phyloP scores from a whole-genome alignment of 345 rosid species.

The Bruguiera parviflora region DNA sequence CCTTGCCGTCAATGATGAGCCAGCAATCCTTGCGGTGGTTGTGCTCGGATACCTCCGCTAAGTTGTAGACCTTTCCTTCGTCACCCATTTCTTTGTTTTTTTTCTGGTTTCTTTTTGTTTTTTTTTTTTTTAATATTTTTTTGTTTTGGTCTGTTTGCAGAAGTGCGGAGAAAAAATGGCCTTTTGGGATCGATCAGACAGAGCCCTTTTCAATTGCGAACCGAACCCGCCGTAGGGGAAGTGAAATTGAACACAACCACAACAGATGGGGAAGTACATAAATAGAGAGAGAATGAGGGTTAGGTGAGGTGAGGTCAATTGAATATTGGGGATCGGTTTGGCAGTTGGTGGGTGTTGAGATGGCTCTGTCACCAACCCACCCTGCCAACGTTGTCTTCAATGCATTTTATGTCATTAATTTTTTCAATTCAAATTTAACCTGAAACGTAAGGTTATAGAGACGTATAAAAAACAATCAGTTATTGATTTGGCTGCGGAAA shows the following conservation, averaged over 20 bases:
- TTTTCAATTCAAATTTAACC: too few species aligned
- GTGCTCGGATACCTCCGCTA: slow-evolving; percentile 76
- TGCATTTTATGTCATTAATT: too few species aligned
- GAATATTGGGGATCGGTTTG: not conserved
- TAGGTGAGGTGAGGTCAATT: slow-evolving; percentile 1
- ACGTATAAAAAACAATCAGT: too few species aligned
- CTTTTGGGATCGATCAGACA: not conserved
- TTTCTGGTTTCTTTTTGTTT: too few species aligned
- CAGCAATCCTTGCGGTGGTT: slow-evolving; percentile 65
- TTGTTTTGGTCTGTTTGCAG: not conserved
- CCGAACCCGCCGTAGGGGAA: not conserved
- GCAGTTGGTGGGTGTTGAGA: slow-evolving; percentile 7
- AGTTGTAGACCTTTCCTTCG: slow-evolving; percentile 52
- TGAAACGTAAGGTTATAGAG: too few species aligned
- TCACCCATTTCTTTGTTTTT: slow-evolving; percentile 46
- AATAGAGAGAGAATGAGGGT: not conserved
- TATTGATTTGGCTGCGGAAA: too few species aligned
- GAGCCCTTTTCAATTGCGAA: not conserved
- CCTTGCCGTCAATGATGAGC: slow-evolving; percentile 91
- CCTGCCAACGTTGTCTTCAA: too few species aligned
- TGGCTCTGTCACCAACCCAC: not conserved
- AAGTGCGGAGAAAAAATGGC: not conserved
- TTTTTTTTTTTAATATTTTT: too few species aligned
- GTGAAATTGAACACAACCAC: not conserved
- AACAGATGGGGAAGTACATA: slow-evolving; percentile 1